Base-by-base conservation (phyloP, 768 basidiomycete species). In the Erythrobasidium yunnanense region DNA sequence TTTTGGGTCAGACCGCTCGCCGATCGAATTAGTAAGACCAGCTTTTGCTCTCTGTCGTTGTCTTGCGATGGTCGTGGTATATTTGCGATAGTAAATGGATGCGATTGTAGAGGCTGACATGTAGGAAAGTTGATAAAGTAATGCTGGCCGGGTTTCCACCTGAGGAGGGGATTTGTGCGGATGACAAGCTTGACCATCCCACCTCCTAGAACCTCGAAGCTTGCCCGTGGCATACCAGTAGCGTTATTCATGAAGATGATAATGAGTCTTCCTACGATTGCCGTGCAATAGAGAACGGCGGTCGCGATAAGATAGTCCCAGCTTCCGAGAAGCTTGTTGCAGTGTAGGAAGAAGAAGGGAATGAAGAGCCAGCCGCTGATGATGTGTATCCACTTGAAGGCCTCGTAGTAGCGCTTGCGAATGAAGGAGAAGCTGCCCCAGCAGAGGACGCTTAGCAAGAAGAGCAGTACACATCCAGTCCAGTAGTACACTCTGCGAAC, bases 311-410 rank as follows among this genome's bases (percentile, higher is more conserved):
- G 46, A 66, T 73, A 74, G 62, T 69, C 68, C 71, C 71, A 71
- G 46, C 66, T 66, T 22, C 33, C 49, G 27, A 65, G 54, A 20
- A 69, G 55, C 7, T 56, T 57, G 55, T 74, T 73, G 66, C 71
- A 73, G 66, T 74, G 74, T 22, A 71, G 65, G 68, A 70, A 74
- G 70, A 74, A 73, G 62, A 73, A 73, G 1, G 56, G 71, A 18
- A 65, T 62, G 67, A 74, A 74, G 51, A 73, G 58, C 33, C 72
- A 66, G 13, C 70, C 71, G 3, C 68, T 69, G 25, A 67, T 29
- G 68, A 71, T 66, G 52, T 71, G 70, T 22, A 67, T 45, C 18
- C 30, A 30, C 53, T 73, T 73, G 71, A 73, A 73, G 46, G 72
- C 0, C 47, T 73, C 72, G 66, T 73, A 73, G 34, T 25, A 42